Evolutionary conservation across 768 basidiomycete genomes (phyloP).

Genomic region (Pulveroboletus ravenelii): DNA sequence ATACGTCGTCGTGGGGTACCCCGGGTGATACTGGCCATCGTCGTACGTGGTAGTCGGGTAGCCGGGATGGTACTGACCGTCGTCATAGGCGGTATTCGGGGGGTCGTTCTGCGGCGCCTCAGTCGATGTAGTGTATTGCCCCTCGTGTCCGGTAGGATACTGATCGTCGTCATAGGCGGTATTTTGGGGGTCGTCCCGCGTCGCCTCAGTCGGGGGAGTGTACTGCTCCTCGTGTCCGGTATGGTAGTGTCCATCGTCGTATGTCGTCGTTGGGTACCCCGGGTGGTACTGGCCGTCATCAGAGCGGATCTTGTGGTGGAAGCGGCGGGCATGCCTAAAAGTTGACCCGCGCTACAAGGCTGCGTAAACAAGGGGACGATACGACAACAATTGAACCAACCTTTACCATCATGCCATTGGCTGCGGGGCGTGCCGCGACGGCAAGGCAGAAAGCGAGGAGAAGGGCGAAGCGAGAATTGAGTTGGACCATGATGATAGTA

Average conservation of each 20-base stretch:
- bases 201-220: neutral
- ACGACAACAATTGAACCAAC: constrained; percentile 1
- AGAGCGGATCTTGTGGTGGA: constrained; percentile 10
- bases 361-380: constrained; percentile 2
- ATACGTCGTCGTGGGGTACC: constrained; percentile 17
- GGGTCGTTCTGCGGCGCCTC: too few relatives aligned
- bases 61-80: constrained; percentile 11
- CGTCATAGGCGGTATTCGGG: neutral
- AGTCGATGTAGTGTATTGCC: too few relatives aligned
- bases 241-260: constrained; percentile 9
- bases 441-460: constrained; percentile 28
- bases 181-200: neutral
- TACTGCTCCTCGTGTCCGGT: neutral
- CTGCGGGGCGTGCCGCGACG: constrained; percentile 13
- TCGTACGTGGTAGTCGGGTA: constrained; percentile 3
- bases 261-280: constrained; percentile 13
- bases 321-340: constrained; percentile 10
- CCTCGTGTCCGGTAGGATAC: too few relatives aligned
- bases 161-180: constrained; percentile 3
- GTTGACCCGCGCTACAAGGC: constrained; percentile 5
- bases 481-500: constrained; percentile 27
- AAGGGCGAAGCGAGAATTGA: constrained; percentile 25
- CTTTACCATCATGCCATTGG: constrained; percentile 4
- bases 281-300: constrained; percentile 24
- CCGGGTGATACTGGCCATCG: constrained; percentile 17